Evolutionary conservation across 495 filamentous ascomycete genomes (phyloP).

Genomic region (Paragyromitra xinjiangensis): DNA sequence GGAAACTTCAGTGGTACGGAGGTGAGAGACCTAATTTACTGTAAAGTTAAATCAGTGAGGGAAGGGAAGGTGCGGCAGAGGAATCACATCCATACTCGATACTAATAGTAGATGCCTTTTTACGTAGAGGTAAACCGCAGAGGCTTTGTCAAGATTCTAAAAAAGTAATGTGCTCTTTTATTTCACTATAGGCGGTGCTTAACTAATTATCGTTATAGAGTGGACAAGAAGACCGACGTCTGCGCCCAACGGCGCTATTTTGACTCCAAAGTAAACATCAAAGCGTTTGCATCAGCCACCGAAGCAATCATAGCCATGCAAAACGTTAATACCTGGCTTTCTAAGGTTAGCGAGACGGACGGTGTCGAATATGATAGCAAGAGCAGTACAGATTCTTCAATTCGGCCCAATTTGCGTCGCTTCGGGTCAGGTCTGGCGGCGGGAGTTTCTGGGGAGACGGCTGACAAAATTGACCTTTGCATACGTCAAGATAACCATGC

Average conservation of each 20-base stretch:
- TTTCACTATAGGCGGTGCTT: background rate
- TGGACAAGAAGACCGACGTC: slow-evolving; percentile 57
- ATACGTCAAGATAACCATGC: slow-evolving; percentile 76
- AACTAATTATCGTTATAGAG: slow-evolving; percentile 32
- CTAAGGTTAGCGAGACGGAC: slow-evolving; percentile 76
- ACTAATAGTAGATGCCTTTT: slow-evolving; percentile 20
- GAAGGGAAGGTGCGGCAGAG: background rate
- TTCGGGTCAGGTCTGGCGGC: slow-evolving; percentile 74
- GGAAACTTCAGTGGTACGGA: slow-evolving; percentile 96
- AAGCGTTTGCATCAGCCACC: slow-evolving; percentile 81
- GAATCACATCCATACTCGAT: background rate
- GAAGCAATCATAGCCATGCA: slow-evolving; percentile 72
- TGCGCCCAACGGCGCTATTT: slow-evolving; percentile 83
- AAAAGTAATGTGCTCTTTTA: slow-evolving; percentile 67
- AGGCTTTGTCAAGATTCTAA: slow-evolving; percentile 97
- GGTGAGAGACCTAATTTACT: slow-evolving; percentile 25
- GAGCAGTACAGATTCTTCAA: slow-evolving; percentile 18
- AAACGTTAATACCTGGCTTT: slow-evolving; percentile 90
- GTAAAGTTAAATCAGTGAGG: background rate
- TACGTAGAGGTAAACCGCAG: slow-evolving; percentile 82
- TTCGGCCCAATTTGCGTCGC: slow-evolving; percentile 64
- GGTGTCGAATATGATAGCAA: slow-evolving; percentile 67
- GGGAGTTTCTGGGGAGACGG: slow-evolving; percentile 70
- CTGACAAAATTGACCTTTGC: slow-evolving; percentile 79
- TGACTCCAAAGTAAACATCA: slow-evolving; percentile 83